A percentile compares a stretch with the other conserved stretches of the same genome.
phyloP scores from a whole-genome alignment of 2,329 filamentous ascomycete species.

The Boeremia exigua region DNA sequence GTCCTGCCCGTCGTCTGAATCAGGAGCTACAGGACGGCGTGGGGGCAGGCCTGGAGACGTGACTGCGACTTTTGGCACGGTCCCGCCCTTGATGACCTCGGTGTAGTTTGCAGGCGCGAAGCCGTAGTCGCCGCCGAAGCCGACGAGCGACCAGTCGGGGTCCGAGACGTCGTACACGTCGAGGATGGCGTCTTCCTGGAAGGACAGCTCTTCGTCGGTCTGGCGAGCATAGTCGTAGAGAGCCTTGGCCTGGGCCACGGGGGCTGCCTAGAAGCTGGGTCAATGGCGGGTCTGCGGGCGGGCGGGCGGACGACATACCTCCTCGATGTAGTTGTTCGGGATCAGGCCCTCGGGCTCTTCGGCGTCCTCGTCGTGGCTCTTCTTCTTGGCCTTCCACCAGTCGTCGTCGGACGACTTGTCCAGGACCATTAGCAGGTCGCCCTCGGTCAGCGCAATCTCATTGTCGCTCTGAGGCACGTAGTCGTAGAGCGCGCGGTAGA shows the following conservation, averaged over 20 bases:
- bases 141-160: conserved; percentile 95
- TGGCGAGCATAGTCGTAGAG: conserved; percentile 98
- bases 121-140: conserved; percentile 82
- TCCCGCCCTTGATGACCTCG: conserved; percentile 64
- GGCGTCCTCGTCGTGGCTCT: conserved; percentile 76
- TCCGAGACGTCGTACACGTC: conserved; percentile 89
- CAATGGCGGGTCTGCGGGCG: conserved; percentile 11
- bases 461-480: conserved; percentile 86
- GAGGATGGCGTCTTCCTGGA: conserved; percentile 83
- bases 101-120: conserved; percentile 98
- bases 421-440: conserved; percentile 85
- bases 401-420: conserved; percentile 77
- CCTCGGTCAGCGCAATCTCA: conserved; percentile 83
- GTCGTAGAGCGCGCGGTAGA: conserved; percentile 91
- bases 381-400: conserved; percentile 98
- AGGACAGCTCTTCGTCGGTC: conserved; percentile 97
- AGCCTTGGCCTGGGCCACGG: conserved; percentile 77
- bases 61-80: conserved; percentile 12
- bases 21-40: conserved; percentile 49
- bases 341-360: conserved; percentile 90
- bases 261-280: conserved; percentile 60
- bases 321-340: conserved; percentile 93
- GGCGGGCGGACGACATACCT: conserved; percentile 64
- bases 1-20: conserved; percentile 52
- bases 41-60: conserved; percentile 56